A percentile compares a stretch with the other conserved stretches of the same genome.
phyloP scores from a whole-genome alignment of 495 filamentous ascomycete genomes.

The Penicillium lagena region DNA sequence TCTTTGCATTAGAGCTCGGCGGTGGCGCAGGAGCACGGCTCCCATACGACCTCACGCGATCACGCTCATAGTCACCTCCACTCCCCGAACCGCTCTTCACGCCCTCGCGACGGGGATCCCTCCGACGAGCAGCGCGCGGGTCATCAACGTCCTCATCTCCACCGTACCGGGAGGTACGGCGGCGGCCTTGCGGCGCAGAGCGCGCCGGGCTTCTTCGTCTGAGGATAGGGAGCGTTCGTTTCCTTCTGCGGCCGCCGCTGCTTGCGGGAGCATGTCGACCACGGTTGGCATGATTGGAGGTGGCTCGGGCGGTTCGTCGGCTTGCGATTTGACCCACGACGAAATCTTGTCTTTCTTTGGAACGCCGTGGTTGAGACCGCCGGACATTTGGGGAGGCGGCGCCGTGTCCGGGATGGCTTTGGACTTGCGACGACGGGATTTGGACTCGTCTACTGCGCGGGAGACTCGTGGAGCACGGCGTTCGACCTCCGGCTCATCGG shows the following conservation, averaged over 20 bases:
- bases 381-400: slow-evolving; percentile 19
- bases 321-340: slow-evolving; percentile 53
- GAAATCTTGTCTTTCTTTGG: slow-evolving; percentile 48
- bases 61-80: slow-evolving; percentile 34
- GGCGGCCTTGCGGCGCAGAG: slow-evolving; percentile 30
- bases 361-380: slow-evolving; percentile 14
- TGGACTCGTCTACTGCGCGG: slow-evolving; percentile 23
- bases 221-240: slow-evolving; percentile 35
- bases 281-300: slow-evolving; percentile 50
- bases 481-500: slow-evolving; percentile 16
- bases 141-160: slow-evolving; percentile 39
- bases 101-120: slow-evolving; percentile 25
- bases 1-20: slow-evolving; percentile 27
- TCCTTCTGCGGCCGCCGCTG: slow-evolving; percentile 13
- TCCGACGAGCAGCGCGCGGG: slow-evolving; percentile 16
- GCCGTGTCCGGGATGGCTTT: slow-evolving; percentile 13
- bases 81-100: slow-evolving; percentile 36
- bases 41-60: slow-evolving; percentile 31
- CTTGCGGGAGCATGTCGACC: slow-evolving; percentile 43
- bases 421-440: slow-evolving; percentile 25
- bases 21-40: slow-evolving; percentile 20
- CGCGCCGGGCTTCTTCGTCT: slow-evolving; percentile 33
- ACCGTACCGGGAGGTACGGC: slow-evolving; percentile 28
- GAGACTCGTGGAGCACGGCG: slow-evolving; percentile 10
- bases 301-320: slow-evolving; percentile 50